Conservation (phyloP, 148 eudicot species). For the Spergularia bocconei region DNA sequence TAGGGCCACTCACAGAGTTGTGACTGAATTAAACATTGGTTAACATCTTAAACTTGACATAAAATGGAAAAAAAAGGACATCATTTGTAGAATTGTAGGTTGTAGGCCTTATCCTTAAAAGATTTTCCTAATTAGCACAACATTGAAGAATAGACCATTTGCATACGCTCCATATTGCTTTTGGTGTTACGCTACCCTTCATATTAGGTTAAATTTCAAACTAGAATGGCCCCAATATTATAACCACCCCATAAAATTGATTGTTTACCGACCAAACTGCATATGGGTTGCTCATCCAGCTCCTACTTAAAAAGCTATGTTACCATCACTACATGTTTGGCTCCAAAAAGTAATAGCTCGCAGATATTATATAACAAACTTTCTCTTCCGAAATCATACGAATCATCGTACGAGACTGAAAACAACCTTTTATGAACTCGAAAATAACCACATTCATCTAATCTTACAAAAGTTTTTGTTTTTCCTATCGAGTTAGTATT, state of each 20-base stretch:
- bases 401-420: no score
- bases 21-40: no score
- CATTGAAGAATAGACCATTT: neutral
- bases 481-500: no score
- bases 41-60: neutral
- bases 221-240: constrained; percentile 6
- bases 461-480: no score
- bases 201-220: neutral
- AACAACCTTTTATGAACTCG: no score
- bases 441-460: no score
- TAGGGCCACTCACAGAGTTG: no score
- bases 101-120: neutral
- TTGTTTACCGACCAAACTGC: constrained; percentile 14
- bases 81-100: neutral
- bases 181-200: neutral
- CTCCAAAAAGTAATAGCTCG: neutral
- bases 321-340: constrained; percentile 6
- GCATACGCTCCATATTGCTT: no score
- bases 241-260: constrained; percentile 10
- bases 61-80: neutral
- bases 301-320: neutral
- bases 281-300: constrained; percentile 9
- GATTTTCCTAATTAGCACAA: constrained; percentile 3
- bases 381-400: neutral
- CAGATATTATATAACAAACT: neutral